Percentiles rank a stretch among this genome's conserved stretches.
These are phyloP conservation scores for Dactylellina haptotyla DNA, from an alignment of 2,329 filamentous ascomycete species.

Conservation along the genomic window DNA sequence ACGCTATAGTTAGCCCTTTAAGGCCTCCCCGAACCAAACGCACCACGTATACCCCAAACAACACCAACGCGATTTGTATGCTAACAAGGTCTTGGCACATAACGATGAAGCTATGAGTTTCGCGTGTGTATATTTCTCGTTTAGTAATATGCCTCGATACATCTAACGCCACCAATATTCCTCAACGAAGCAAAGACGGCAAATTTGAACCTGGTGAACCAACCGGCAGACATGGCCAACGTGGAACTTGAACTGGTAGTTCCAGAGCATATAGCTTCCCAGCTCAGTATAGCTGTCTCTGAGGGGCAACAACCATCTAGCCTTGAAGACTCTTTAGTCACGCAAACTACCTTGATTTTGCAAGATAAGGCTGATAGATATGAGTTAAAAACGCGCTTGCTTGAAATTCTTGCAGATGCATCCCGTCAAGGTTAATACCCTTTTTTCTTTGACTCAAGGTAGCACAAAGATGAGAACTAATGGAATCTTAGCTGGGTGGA, in stretches of 20 bases:
- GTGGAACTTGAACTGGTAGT: not conserved
- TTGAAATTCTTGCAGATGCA: constrained; percentile 39
- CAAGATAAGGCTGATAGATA: not conserved
- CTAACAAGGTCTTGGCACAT: not conserved
- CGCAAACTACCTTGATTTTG: constrained; percentile 13
- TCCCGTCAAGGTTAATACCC: constrained; percentile 38
- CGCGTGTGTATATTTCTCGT: too few species aligned
- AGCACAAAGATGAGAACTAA: constrained; percentile 1
- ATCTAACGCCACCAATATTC: too few species aligned
- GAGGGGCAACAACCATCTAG: not conserved
- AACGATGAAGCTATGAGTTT: too few species aligned
- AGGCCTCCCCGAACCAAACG: not conserved
- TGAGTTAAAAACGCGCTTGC: not conserved
- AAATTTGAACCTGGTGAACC: too few species aligned
- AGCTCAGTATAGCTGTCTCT: constrained; percentile 5
- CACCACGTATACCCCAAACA: constrained; percentile 33
- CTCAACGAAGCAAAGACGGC: too few species aligned
- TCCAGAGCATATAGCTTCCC: not conserved
- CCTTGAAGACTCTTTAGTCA: not conserved
- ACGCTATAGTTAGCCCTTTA: too few species aligned
- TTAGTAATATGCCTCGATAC: too few species aligned
- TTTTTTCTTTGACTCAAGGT: not conserved
- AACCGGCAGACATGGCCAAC: too few species aligned
- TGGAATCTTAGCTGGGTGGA: constrained; percentile 53
- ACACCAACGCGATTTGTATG: not conserved